Conservation (phyloP, 345 rosid genomes). For the Abelmoschus esculentus region DNA sequence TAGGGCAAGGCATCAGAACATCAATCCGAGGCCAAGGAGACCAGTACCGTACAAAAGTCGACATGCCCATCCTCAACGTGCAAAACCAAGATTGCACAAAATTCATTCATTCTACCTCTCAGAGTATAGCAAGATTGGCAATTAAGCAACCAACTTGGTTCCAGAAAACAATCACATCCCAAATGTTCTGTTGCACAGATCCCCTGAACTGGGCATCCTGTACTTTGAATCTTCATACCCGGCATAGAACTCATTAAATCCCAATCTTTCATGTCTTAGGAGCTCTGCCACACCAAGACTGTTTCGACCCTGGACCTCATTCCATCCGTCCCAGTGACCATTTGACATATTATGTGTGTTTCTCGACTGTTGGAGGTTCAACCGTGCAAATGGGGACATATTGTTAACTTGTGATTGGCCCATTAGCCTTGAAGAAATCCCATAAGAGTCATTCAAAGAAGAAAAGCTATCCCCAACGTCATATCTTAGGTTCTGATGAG, state of each 20-base stretch:
- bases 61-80: constrained; percentile 15
- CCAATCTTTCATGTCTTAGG: constrained; percentile 64
- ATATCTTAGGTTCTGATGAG: constrained; percentile 48
- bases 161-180: constrained; percentile 44
- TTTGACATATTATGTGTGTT: constrained; percentile 41
- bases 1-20: constrained; percentile 16
- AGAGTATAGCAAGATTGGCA: constrained; percentile 18
- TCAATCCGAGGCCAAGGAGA: constrained; percentile 24
- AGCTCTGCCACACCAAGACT: constrained; percentile 57
- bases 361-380: constrained; percentile 51
- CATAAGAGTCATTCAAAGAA: constrained; percentile 46
- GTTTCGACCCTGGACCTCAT: constrained; percentile 58
- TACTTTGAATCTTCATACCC: constrained; percentile 69
- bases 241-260: constrained; percentile 42
- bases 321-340: constrained; percentile 78
- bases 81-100: constrained; percentile 4
- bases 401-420: constrained; percentile 53
- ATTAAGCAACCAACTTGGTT: constrained; percentile 10
- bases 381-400: constrained; percentile 38
- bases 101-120: not conserved
- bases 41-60: constrained; percentile 12
- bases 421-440: constrained; percentile 50
- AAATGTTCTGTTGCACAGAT: constrained; percentile 62
- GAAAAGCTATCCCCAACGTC: constrained; percentile 50
- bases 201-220: constrained; percentile 58